phyloP scores from a whole-genome alignment of 2,329 filamentous ascomycete genomes.

The Didymellaceae sp. region DNA sequence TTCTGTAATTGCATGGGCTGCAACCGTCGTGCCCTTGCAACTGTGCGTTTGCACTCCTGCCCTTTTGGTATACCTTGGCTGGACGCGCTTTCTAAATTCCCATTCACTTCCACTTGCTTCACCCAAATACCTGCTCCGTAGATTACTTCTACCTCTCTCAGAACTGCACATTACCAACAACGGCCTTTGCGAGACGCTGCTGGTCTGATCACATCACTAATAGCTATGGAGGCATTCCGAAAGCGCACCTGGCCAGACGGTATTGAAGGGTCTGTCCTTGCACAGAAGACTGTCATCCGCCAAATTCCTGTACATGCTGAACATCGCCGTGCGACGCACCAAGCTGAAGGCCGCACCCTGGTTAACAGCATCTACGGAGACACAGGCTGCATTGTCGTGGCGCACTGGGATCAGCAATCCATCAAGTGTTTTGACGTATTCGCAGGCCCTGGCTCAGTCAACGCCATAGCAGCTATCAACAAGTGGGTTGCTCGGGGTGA shows the following conservation, averaged over 20 bases:
- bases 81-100: not conserved
- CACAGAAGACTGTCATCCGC: not conserved
- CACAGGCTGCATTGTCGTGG: constrained; percentile 29
- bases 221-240: not conserved
- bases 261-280: constrained; percentile 5
- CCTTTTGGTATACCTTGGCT: too few relatives aligned
- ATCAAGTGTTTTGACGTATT: constrained; percentile 35
- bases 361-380: constrained; percentile 24
- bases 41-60: too few relatives aligned
- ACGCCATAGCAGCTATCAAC: constrained; percentile 29
- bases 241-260: constrained; percentile 4
- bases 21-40: too few relatives aligned
- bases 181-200: too few relatives aligned
- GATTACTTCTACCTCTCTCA: too few relatives aligned
- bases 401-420: constrained; percentile 15
- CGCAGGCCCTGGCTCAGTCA: constrained; percentile 27
- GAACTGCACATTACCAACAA: not conserved
- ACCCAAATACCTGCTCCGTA: too few relatives aligned
- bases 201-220: not conserved
- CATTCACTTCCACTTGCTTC: constrained; percentile 8
- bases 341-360: constrained; percentile 22
- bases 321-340: constrained; percentile 21
- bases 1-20: too few relatives aligned
- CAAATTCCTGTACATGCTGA: constrained; percentile 29
- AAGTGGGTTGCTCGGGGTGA: constrained; percentile 36